Evolutionary conservation across 2,329 filamentous ascomycete species (phyloP).

Genomic region (Sporothrix brunneoviolacea): DNA sequence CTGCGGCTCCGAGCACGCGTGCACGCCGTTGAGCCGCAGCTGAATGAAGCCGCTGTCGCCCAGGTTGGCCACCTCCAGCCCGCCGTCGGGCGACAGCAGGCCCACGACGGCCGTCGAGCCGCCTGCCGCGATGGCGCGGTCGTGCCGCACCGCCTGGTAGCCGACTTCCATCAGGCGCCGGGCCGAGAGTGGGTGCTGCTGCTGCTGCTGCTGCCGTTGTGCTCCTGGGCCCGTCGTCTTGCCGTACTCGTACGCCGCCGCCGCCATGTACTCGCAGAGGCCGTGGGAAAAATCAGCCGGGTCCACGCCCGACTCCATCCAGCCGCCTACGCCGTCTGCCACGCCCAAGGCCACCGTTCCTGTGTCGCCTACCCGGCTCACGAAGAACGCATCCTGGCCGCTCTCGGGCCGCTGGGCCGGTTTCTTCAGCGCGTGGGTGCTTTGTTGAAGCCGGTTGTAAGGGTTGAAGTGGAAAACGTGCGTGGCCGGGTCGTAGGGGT

Average conservation of each 20-base stretch:
- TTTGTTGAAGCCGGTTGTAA: slow-evolving; percentile 50
- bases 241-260: slow-evolving; percentile 57
- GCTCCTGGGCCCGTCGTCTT: slow-evolving; percentile 18
- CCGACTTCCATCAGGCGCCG: slow-evolving; percentile 71
- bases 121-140: slow-evolving; percentile 68
- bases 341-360: slow-evolving; percentile 76
- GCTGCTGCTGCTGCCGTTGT: slow-evolving; percentile 17
- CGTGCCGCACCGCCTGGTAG: slow-evolving; percentile 73
- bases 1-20: slow-evolving; percentile 75
- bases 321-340: slow-evolving; percentile 92
- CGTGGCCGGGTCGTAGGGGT: slow-evolving; percentile 57
- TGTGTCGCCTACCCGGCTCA: slow-evolving; percentile 67
- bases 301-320: slow-evolving; percentile 87
- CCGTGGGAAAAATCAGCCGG: slow-evolving; percentile 93
- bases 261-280: slow-evolving; percentile 88
- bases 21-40: slow-evolving; percentile 76
- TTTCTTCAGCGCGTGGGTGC: slow-evolving; percentile 36
- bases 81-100: slow-evolving; percentile 64
- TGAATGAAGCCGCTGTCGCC: slow-evolving; percentile 93
- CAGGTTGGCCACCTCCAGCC: slow-evolving; percentile 82
- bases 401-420: slow-evolving; percentile 57
- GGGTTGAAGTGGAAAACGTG: slow-evolving; percentile 70
- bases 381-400: slow-evolving; percentile 95
- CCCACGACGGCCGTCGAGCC: slow-evolving; percentile 92
- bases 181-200: slow-evolving; percentile 45